A percentile compares a stretch with the other conserved stretches of the same genome.
Evolutionary conservation across 352 stramenopile genomes (phyloP).

Genomic region (Pythium rhizo-oryzae): DNA sequence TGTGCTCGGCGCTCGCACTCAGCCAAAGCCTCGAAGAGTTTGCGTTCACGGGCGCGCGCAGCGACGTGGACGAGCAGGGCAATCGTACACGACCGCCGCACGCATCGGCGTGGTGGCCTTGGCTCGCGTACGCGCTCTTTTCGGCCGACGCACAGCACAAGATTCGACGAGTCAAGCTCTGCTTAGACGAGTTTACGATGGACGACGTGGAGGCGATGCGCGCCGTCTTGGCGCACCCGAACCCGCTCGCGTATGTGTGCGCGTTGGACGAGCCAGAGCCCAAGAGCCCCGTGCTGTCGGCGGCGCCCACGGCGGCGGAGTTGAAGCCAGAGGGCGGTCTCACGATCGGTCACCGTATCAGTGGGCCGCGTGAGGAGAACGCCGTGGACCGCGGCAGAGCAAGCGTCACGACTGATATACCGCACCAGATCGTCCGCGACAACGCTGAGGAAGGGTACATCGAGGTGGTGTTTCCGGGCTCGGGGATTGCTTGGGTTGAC

Average conservation of each 20-base stretch:
- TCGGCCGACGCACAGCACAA: neutral
- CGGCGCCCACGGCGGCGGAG: neutral
- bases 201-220: neutral
- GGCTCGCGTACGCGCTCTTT: conserved; percentile 13
- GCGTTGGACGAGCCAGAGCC: neutral
- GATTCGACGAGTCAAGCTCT: neutral
- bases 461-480: conserved; percentile 3
- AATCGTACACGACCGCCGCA: no score
- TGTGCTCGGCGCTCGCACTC: neutral
- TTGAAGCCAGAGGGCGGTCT: neutral
- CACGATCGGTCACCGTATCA: neutral
- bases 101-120: conserved; percentile 4
- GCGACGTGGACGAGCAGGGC: no score
- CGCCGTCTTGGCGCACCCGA: neutral
- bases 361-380: neutral
- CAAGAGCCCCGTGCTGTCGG: neutral
- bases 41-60: neutral
- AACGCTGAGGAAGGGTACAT: neutral
- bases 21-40: neutral
- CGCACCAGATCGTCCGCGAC: neutral
- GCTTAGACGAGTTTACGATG: neutral
- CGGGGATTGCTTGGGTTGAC: neutral
- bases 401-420: neutral
- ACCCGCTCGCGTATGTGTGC: conserved; percentile 3
- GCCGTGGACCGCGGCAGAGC: neutral